These are phyloP conservation scores for Cardamine chenopodiifolia DNA, from an alignment of 345 rosid genomes.

Conservation along the genomic window DNA sequence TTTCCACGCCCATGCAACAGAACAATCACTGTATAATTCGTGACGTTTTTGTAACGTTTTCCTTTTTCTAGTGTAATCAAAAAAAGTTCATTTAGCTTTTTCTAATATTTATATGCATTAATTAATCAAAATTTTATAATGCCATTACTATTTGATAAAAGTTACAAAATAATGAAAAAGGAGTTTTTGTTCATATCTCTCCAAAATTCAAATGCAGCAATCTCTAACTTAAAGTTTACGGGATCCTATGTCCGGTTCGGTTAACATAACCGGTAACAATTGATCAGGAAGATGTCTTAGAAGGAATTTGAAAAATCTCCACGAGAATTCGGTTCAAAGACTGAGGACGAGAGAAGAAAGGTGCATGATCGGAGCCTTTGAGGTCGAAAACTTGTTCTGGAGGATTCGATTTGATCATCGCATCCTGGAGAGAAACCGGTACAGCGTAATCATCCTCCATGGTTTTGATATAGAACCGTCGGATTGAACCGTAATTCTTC, in stretches of 20 bases:
- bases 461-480: conserved; percentile 64
- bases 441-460: conserved; percentile 55
- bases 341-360: conserved; percentile 75
- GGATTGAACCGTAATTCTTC: conserved; percentile 55
- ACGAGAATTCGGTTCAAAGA: conserved; percentile 56
- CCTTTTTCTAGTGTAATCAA: conserved; percentile 27
- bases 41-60: conserved; percentile 24
- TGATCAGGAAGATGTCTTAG: conserved; percentile 36
- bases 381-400: conserved; percentile 61
- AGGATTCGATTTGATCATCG: conserved; percentile 56
- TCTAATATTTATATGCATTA: neutral
- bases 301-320: conserved; percentile 55
- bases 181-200: conserved; percentile 15
- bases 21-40: neutral
- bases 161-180: conserved; percentile 22
- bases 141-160: conserved; percentile 27
- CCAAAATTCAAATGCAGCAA: conserved; percentile 21
- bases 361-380: conserved; percentile 76
- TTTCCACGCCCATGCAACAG: conserved; percentile 5
- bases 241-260: conserved; percentile 40
- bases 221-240: conserved; percentile 14
- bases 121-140: conserved; percentile 7
- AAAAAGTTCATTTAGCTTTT: conserved; percentile 9
- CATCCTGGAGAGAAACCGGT: conserved; percentile 53
- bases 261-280: conserved; percentile 22